Base-by-base conservation (phyloP, 2,329 filamentous ascomycete genomes). In the Acrocalymma vagum region DNA sequence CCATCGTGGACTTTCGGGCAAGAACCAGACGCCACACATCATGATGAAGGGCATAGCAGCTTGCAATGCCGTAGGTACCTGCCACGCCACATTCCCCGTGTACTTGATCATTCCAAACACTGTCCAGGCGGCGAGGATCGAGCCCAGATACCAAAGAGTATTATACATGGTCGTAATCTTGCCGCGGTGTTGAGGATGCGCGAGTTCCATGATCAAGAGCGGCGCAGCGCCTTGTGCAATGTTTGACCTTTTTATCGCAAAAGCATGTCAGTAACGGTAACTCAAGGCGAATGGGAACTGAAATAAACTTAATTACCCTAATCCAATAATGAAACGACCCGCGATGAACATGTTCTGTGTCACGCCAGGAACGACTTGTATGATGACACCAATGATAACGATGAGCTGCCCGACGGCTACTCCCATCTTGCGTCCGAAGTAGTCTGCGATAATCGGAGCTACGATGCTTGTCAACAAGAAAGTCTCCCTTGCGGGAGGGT, bases 151-250 rank as follows among this genome's bases (percentile, higher is more conserved):
- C 38, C 23, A 41, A 25, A 41, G 83, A 7, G 80, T 84, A 65
- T 85, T 85, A 66, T 85, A 85, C 41, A 85, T 75, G 13, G 82
- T 75, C 1, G 82, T 85, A 28, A 85, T 73, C 5, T 77, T 78
- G 8, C 78, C 82, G 55, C 83, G 80, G 60, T 86, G 82, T 56
- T 85, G 82, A 9, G 83, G 82, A 55, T 85, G 83, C 63, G 78
- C 80, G 47, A 85, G 78, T 68, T 85, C 83, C 5, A 80, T 80
- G 6, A 85, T 72, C 9, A 85, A 73, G 38, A 85, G 72, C 2
- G 82, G 82, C 8, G 81, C 82, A 5, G 78, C 75, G 72, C 83
- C 80, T 52, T 85, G 82, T 0, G 81, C 72, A 40, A 85, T 68
- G 18, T 41, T 41, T 15, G 31, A 41, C n/a, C 38, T 25, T 6